Evolutionary conservation across 2,329 filamentous ascomycete genomes (phyloP), one percentile per base, ranked within the genome.

Genomic region (Ascochyta koolunga): DNA sequence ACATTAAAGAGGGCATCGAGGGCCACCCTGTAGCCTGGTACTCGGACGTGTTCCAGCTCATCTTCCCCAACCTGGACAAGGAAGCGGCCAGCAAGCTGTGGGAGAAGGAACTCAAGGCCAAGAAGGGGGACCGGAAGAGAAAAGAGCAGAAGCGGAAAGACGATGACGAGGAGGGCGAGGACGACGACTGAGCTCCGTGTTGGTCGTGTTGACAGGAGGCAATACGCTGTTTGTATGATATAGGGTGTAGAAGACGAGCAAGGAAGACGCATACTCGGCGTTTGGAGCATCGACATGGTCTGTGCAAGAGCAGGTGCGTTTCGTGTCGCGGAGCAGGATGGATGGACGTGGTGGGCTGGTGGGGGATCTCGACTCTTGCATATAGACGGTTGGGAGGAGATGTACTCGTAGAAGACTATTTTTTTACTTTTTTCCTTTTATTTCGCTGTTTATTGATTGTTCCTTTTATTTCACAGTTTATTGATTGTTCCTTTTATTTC

Each of bases 1-100:
- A 98, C 72, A 99, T 99, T 81, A 99, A 98, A 79, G 86, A 96
- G 70, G 93, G 92, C 63, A 90, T 99, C 59, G 88, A 96, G 77
- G 95, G 96, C 68, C 90, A 89, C 64, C 89, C 95, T 0, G 93
- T 93, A 16, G 87, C 85, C 69, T 99, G 95, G 95, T 99, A 98
- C 80, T 84, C 84, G 6, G 92, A 99, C 63, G 91, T 99, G 44
- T 98, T 97, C 74, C 85, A 93, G 59, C 82, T 96, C 57, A 87
- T 98, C 64, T 99, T 99, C 80, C 87, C 90, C 32, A 81, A 89
- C 60, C 76, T 98, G 16, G 90, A 97, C 76, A 82, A 79, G 57
- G 83, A 88, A 36, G 78, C 85, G 56, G 91, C 89, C 58, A 95
- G 90, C 75, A 84, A 82, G 32, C 60, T 86, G 61, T 95, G 91